These are phyloP conservation scores for Leptodontidium sp. DNA, from an alignment of 2,329 filamentous ascomycete genomes.

Conservation along the genomic window DNA sequence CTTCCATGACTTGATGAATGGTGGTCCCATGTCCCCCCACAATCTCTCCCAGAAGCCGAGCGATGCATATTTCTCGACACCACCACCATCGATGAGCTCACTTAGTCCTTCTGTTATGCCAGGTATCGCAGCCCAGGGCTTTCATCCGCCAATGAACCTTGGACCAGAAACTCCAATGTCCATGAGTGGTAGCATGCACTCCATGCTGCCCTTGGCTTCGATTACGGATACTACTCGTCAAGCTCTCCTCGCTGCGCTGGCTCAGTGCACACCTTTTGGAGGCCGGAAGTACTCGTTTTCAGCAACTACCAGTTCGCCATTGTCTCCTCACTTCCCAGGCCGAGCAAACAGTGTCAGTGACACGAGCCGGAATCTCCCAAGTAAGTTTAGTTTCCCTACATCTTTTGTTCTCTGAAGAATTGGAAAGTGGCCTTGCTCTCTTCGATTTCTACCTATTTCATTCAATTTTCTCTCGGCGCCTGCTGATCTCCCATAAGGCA, in stretches of 20 bases:
- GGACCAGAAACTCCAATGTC: constrained; percentile 79
- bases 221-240: constrained; percentile 71
- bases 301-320: constrained; percentile 59
- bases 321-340: constrained; percentile 60
- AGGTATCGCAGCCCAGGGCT: constrained; percentile 66
- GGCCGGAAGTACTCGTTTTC: constrained; percentile 71
- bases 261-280: constrained; percentile 62
- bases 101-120: constrained; percentile 77
- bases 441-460: not conserved
- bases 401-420: not conserved
- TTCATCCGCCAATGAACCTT: constrained; percentile 73
- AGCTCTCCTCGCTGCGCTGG: constrained; percentile 66
- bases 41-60: constrained; percentile 74
- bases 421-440: not conserved
- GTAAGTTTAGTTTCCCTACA: constrained; percentile 24
- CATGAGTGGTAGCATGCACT: constrained; percentile 66
- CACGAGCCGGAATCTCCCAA: constrained; percentile 71
- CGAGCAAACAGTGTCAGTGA: constrained; percentile 58
- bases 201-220: constrained; percentile 66
- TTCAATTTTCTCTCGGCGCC: not conserved
- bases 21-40: constrained; percentile 80
- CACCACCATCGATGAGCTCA: constrained; percentile 76
- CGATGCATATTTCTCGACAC: constrained; percentile 81
- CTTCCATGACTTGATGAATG: constrained; percentile 79
- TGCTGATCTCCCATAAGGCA: constrained; percentile 51